Evolutionary conservation across 129 eudicot species (phyloP).

Genomic region (Pittosporum tobira): DNA sequence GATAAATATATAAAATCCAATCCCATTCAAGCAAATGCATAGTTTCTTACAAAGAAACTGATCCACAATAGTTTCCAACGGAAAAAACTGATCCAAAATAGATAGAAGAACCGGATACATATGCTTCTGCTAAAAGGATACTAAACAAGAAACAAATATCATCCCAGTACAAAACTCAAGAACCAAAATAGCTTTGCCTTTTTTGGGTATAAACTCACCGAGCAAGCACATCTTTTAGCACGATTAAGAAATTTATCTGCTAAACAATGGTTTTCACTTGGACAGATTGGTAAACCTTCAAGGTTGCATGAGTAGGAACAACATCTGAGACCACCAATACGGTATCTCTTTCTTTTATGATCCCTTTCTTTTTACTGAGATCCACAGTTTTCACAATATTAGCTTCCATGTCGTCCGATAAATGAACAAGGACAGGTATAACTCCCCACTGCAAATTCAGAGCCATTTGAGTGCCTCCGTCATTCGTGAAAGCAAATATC

Average conservation of each 20-base stretch:
- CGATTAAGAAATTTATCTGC: background rate
- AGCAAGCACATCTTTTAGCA: background rate
- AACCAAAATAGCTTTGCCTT: background rate
- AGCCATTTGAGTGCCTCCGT: slow-evolving; percentile 36
- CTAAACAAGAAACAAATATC: background rate
- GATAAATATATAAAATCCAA: background rate
- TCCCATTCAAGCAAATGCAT: background rate
- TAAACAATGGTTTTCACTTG: slow-evolving; percentile 52
- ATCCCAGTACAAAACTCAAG: background rate
- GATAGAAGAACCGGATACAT: background rate
- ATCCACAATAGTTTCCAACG: background rate
- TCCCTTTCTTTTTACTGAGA: slow-evolving; percentile 36
- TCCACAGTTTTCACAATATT: slow-evolving; percentile 34
- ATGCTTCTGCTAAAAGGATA: background rate
- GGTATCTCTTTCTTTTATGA: slow-evolving; percentile 46
- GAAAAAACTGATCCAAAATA: background rate
- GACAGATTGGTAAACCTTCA: slow-evolving; percentile 47
- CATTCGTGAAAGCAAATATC: slow-evolving; percentile 61
- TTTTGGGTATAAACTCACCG: background rate
- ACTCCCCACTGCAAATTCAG: slow-evolving; percentile 80
- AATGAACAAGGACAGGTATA: slow-evolving; percentile 40
- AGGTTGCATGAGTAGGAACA: slow-evolving; percentile 23
- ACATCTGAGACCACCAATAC: slow-evolving; percentile 61
- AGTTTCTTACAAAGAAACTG: background rate
- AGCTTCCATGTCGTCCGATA: slow-evolving; percentile 60